Evolutionary conservation across 306 rosid genomes (phyloP).

Genomic region (Oxytropis ochrocephala): DNA sequence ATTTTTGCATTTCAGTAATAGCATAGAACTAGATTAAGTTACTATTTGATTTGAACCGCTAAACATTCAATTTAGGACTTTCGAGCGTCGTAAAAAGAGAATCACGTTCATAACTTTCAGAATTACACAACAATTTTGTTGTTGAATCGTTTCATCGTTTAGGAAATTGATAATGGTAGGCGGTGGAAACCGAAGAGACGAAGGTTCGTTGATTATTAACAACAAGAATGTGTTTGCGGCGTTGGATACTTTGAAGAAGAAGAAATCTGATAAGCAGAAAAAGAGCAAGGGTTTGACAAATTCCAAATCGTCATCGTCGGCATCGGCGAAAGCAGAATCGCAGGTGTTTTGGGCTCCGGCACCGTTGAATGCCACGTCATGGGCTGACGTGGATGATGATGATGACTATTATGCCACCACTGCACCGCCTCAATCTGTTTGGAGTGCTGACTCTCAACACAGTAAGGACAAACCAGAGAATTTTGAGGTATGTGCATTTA

Average conservation of each 20-base stretch:
- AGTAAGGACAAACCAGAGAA: conserved; percentile 34
- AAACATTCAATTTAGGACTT: neutral
- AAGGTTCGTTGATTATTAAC: conserved; percentile 70
- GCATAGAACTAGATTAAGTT: neutral
- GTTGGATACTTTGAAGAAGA: conserved; percentile 76
- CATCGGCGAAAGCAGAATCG: conserved; percentile 46
- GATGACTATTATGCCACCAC: conserved; percentile 79
- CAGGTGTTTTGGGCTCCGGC: conserved; percentile 76
- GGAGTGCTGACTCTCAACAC: conserved; percentile 50
- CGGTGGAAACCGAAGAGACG: conserved; percentile 85
- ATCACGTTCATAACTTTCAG: neutral
- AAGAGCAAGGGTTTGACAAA: conserved; percentile 45
- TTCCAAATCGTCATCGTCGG: conserved; percentile 27
- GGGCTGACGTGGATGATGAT: conserved; percentile 96
- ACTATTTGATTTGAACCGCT: neutral
- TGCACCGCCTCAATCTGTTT: conserved; percentile 63
- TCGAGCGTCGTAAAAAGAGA: neutral
- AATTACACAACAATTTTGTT: neutral
- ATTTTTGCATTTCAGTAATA: neutral
- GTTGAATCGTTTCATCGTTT: neutral
- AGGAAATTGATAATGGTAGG: conserved; percentile 47
- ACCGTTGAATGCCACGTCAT: conserved; percentile 56
- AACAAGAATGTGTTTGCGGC: conserved; percentile 88
- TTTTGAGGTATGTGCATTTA: conserved; percentile 48
- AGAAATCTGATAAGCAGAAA: conserved; percentile 79